A percentile compares a stretch with the other conserved stretches of the same genome.
These are phyloP conservation scores for Oropetium thomaeum DNA, from an alignment of 176 grass and related monocot genomes.

Conservation along the genomic window DNA sequence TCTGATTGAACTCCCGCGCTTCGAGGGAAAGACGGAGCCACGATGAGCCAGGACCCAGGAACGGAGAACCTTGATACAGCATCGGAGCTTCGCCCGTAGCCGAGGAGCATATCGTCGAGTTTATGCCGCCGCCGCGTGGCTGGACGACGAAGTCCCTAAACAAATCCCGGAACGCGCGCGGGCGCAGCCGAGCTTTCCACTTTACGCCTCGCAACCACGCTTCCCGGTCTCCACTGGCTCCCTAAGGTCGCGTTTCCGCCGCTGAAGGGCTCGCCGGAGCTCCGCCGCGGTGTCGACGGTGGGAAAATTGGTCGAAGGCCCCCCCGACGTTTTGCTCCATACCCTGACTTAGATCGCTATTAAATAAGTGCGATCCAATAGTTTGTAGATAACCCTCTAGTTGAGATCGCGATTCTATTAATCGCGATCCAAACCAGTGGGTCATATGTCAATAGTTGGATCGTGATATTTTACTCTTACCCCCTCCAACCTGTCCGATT, in stretches of 20 bases:
- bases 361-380: too few relatives aligned
- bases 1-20: not conserved
- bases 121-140: not conserved
- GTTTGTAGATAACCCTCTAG: too few relatives aligned
- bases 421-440: too few relatives aligned
- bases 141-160: not conserved
- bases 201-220: not conserved
- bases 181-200: not conserved
- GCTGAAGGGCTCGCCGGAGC: not conserved
- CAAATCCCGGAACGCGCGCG: not conserved
- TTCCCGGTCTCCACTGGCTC: not conserved
- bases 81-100: not conserved
- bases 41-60: not conserved
- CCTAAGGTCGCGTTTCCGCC: not conserved
- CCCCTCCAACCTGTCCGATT: too few relatives aligned
- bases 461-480: too few relatives aligned
- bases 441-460: too few relatives aligned
- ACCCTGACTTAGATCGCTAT: too few relatives aligned
- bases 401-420: too few relatives aligned
- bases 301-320: too few relatives aligned
- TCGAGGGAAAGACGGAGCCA: not conserved
- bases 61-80: too few relatives aligned
- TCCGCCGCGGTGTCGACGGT: not conserved
- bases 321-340: too few relatives aligned
- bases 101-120: not conserved